Percentiles rank a stretch among this genome's conserved stretches.
phyloP scores from a whole-genome alignment of 106 monocot species.

The Posidonia australis region DNA sequence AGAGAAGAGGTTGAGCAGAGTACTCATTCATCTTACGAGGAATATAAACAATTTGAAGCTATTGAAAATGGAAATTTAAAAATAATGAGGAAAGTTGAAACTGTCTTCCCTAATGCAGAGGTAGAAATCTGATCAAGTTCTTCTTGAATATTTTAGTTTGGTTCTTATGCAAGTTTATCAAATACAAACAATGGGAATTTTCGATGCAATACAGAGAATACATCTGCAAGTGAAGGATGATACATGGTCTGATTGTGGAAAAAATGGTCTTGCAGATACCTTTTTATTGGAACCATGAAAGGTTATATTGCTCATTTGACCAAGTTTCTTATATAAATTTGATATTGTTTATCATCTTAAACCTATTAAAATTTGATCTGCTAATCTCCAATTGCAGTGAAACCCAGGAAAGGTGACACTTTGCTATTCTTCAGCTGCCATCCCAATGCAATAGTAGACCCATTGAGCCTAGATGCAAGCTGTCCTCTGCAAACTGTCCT shows the following conservation, averaged over 20 bases:
- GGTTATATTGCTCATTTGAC: too few species aligned
- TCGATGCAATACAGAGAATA: slow-evolving; percentile 32
- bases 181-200: neutral
- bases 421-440: slow-evolving; percentile 89
- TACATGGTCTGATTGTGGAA: slow-evolving; percentile 80
- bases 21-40: too few species aligned
- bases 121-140: slow-evolving; percentile 11
- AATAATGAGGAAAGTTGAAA: slow-evolving; percentile 21
- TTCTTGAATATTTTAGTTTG: neutral
- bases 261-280: slow-evolving; percentile 67
- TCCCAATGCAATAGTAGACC: slow-evolving; percentile 50
- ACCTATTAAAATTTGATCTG: too few species aligned
- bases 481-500: too few species aligned
- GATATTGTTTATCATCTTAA: too few species aligned
- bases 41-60: too few species aligned
- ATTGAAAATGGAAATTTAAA: too few species aligned
- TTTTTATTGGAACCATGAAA: too few species aligned
- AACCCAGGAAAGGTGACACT: slow-evolving; percentile 76
- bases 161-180: neutral
- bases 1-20: too few species aligned
- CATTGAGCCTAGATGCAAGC: slow-evolving; percentile 55
- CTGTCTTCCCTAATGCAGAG: slow-evolving; percentile 83
- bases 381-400: slow-evolving; percentile 34
- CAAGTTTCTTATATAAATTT: too few species aligned
- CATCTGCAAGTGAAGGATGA: slow-evolving; percentile 55